Evolutionary conservation across 2,329 filamentous ascomycete genomes (phyloP).

Genomic region (Aspergillus awamori): DNA sequence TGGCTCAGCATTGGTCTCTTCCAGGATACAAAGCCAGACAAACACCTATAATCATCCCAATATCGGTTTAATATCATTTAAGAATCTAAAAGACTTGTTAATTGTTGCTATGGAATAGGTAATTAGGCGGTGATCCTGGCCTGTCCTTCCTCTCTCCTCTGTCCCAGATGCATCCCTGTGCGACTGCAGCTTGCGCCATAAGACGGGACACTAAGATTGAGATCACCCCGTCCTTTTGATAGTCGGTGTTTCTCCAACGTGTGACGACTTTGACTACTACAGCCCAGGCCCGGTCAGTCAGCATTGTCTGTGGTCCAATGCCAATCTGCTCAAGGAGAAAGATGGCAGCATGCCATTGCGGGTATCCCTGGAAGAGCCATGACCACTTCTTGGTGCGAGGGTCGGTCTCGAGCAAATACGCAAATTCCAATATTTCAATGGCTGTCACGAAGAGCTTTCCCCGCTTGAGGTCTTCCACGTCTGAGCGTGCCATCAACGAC

Average conservation of each 20-base stretch:
- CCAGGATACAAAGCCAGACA: too few species aligned
- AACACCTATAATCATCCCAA: too few species aligned
- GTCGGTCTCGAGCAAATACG: not conserved
- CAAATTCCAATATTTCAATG: not conserved
- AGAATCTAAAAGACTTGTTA: too few species aligned
- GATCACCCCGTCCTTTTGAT: not conserved
- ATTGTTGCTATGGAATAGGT: too few species aligned
- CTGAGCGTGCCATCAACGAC: too few species aligned
- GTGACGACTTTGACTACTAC: not conserved
- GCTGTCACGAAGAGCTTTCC: not conserved
- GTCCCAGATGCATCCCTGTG: not conserved
- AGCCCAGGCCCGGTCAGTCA: slow-evolving; percentile 21
- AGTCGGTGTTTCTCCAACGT: not conserved
- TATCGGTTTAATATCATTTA: too few species aligned
- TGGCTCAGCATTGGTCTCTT: too few species aligned
- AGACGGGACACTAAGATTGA: not conserved
- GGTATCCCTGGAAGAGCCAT: not conserved
- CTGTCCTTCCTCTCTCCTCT: too few species aligned
- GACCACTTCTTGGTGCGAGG: not conserved
- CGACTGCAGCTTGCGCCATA: not conserved
- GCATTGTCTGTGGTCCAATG: slow-evolving; percentile 56
- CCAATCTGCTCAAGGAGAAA: slow-evolving; percentile 62
- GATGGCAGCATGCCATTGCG: slow-evolving; percentile 50
- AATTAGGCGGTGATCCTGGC: too few species aligned
- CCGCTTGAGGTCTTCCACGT: slow-evolving; percentile 28